A percentile compares a stretch with the other conserved stretches of the same genome.
These are phyloP conservation scores for Chrysoporthe austroafricana DNA, from an alignment of 2,329 filamentous ascomycete species.

Conservation along the genomic window DNA sequence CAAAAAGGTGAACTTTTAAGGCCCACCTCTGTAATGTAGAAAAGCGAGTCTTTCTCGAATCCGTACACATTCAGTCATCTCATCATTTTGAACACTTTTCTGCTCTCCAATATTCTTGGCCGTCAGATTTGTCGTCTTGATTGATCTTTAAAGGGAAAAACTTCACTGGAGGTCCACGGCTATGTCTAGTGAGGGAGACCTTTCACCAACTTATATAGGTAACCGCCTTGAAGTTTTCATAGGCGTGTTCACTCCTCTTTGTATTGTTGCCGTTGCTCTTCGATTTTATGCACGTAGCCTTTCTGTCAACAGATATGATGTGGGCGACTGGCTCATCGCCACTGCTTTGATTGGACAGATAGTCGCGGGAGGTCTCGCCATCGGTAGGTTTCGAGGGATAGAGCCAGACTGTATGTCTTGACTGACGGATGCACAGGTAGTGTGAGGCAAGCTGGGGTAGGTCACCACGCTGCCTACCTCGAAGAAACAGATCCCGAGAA, in stretches of 20 bases:
- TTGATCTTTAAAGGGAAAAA: no score
- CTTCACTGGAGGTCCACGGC: no score
- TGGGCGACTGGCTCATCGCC: slow-evolving; percentile 3
- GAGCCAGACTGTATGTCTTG: background rate
- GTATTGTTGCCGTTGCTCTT: background rate
- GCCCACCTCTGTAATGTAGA: no score
- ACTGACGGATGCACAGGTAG: background rate
- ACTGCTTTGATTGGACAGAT: slow-evolving; percentile 8
- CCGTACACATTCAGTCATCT: no score
- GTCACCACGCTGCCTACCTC: background rate
- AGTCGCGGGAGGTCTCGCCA: slow-evolving; percentile 2
- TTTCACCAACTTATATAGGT: slow-evolving; percentile 7
- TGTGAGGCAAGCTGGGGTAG: slow-evolving; percentile 1
- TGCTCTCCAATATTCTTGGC: no score
- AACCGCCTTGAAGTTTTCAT: background rate
- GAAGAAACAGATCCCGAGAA: background rate
- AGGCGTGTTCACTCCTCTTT: background rate
- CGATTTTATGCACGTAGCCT: slow-evolving; percentile 12
- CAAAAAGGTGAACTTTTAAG: no score
- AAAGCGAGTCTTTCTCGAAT: no score
- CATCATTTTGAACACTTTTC: no score
- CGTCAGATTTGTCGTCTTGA: no score
- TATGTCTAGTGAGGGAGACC: no score
- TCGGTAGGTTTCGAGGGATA: no score
- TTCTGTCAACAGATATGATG: background rate